Percentiles rank a stretch among this genome's conserved stretches.
phyloP scores from a whole-genome alignment of 1,139 yeast genomes.

The Arxiozyma bovina region DNA sequence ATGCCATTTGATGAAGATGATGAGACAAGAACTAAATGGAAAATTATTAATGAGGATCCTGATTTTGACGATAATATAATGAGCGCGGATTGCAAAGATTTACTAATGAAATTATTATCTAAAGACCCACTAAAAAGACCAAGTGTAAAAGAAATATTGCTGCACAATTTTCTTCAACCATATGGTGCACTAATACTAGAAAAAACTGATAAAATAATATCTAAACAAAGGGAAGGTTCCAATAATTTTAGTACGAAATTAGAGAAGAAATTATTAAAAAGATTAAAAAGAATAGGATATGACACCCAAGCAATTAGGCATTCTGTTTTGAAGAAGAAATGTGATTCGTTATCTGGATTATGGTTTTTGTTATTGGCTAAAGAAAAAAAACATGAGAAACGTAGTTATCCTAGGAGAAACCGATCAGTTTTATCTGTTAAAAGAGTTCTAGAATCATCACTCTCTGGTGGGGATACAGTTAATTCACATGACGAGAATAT shows the following conservation, averaged over 20 bases:
- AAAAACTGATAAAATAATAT: conserved; percentile 38
- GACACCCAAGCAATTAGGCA: conserved; percentile 56
- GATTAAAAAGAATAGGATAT: conserved; percentile 55
- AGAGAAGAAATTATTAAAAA: conserved; percentile 60
- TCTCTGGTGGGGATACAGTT: conserved; percentile 3
- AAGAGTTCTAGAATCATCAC: conserved; percentile 22
- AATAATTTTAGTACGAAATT: conserved; percentile 48
- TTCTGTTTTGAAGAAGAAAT: conserved; percentile 51
- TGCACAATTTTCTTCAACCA: conserved; percentile 51
- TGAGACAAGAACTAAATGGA: conserved; percentile 51
- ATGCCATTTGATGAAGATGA: conserved; percentile 87
- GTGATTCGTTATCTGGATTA: conserved; percentile 76
- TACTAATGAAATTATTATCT: conserved; percentile 47
- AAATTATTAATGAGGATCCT: conserved; percentile 63
- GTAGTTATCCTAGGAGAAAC: conserved; percentile 39
- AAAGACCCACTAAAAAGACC: conserved; percentile 68
- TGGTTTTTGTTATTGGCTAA: conserved; percentile 69
- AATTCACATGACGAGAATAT: conserved; percentile 7
- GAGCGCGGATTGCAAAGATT: conserved; percentile 40
- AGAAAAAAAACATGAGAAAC: conserved; percentile 44
- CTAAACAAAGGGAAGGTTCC: conserved; percentile 32
- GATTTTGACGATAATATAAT: conserved; percentile 31
- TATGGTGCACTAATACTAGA: conserved; percentile 38
- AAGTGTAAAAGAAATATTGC: conserved; percentile 48
- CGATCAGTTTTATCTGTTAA: conserved; percentile 39